Base-by-base conservation (phyloP, 2,329 filamentous ascomycete species). In the Diaporthe helianthi region DNA sequence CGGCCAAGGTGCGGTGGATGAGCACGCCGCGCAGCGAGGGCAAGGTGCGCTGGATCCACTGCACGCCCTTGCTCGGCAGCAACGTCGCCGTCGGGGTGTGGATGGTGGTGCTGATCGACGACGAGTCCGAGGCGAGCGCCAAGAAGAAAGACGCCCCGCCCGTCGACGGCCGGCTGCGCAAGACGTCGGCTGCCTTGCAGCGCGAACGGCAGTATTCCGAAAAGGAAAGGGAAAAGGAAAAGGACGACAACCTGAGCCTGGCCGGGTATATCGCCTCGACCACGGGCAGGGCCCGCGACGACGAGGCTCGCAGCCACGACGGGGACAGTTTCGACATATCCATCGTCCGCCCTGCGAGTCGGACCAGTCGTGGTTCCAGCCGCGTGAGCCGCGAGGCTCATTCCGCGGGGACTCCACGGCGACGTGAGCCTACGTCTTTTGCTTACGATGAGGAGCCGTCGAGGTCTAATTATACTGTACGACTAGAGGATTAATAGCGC, bases 81-180 rank as follows among this genome's bases (percentile, higher is more conserved):
- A 89, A 89, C 71, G 89, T 90, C 1, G 82, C 86, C 5, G 87
- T 94, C 0, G 92, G 92, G 19, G 91, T 93, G 0, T 94, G 92
- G 92, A 92, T 94, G 89, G 83, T 93, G 7, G 85, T 93, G 0
- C 83, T 94, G 13, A 87, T 93, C 3, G 90, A 93, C 71, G 89
- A 89, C 58, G 89, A 92, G 13, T 26, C 31, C 3, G 53, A 66
- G 12, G 13, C 22, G 49, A 10, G 1, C 4, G 13, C n/a, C 7
- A 33, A 47, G 38, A 33, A 46, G 15, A 41, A 36, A 46, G 29
- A 38, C 2, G 33, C 64, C 26, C 38, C 64, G 2, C 38, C 64
- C 0, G 15, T 54, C n/a, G 41, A 54, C 17, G 63, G 64, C 1
- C 38, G 36, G 52, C 29, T 63, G 58, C 58, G 58, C 4, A 63